These are phyloP conservation scores for Penicillium arizonense DNA, from an alignment of 495 filamentous ascomycete species.

Conservation along the genomic window DNA sequence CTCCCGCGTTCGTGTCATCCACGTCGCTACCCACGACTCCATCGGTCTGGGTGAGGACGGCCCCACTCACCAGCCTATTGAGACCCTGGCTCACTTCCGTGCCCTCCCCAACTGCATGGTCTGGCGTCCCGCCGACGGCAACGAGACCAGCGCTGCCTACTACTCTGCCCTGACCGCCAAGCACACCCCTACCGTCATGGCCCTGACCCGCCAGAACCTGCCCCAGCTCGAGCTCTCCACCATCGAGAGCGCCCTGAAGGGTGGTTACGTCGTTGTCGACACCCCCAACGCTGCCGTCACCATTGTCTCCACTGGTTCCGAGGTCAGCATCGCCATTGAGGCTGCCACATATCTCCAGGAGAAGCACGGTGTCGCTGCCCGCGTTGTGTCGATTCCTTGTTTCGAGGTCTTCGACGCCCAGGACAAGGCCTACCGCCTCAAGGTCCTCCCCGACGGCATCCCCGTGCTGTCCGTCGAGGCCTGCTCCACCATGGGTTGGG, in stretches of 20 bases:
- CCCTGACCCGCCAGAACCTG: constrained; percentile 96
- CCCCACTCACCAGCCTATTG: constrained; percentile 98
- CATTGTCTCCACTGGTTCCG: constrained; percentile 91
- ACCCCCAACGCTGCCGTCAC: constrained; percentile 82
- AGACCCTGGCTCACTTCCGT: constrained; percentile 99
- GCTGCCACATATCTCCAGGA: constrained; percentile 87
- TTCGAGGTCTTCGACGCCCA: constrained; percentile 97
- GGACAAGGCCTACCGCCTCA: constrained; percentile 87
- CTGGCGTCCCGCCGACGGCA: constrained; percentile 98
- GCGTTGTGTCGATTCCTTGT: constrained; percentile 95
- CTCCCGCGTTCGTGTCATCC: constrained; percentile 88
- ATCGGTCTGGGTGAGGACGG: constrained; percentile 99
- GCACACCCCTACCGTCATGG: constrained; percentile 88
- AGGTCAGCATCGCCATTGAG: constrained; percentile 92
- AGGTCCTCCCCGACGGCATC: constrained; percentile 90
- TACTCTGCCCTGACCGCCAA: constrained; percentile 90
- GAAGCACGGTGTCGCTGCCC: constrained; percentile 81
- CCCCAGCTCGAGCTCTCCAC: constrained; percentile 93
- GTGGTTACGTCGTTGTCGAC: constrained; percentile 89
- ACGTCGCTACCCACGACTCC: constrained; percentile 98
- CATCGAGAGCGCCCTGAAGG: constrained; percentile 84
- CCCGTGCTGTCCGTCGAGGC: constrained; percentile 92
- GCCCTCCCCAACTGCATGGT: constrained; percentile 99
- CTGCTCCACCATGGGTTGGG: constrained; percentile 93
- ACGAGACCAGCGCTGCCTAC: constrained; percentile 97